Evolutionary conservation across 2,329 filamentous ascomycete species (phyloP).

Genomic region (Colletotrichum echinochloae): DNA sequence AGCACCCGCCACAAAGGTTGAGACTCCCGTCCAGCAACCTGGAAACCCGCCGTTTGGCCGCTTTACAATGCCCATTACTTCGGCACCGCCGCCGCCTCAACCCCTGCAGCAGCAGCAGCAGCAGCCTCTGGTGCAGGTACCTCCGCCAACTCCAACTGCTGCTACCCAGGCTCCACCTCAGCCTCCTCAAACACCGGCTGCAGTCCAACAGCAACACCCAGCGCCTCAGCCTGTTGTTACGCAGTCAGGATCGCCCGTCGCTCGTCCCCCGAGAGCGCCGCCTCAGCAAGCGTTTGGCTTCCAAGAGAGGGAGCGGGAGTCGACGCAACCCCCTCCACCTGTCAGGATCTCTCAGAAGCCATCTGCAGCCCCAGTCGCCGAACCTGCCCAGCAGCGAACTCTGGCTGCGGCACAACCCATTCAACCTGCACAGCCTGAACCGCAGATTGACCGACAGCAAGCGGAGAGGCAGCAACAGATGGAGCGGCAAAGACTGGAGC

Average conservation of each 20-base stretch:
- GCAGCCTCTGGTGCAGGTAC: conserved; percentile 39
- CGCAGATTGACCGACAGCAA: conserved; percentile 44
- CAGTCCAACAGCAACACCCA: conserved; percentile 51
- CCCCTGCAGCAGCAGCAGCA: conserved; percentile 41
- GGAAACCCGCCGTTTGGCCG: conserved; percentile 55
- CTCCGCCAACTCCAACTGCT: conserved; percentile 27
- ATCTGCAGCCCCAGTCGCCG: conserved; percentile 48
- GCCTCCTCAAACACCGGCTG: conserved; percentile 45
- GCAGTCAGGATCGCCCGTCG: conserved; percentile 61
- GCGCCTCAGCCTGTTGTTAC: conserved; percentile 51
- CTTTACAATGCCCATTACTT: conserved; percentile 61
- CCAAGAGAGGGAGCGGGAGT: conserved; percentile 57
- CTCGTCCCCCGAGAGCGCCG: conserved; percentile 58
- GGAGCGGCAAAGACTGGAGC: conserved; percentile 9
- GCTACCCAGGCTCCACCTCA: conserved; percentile 37
- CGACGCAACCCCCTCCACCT: conserved; percentile 50
- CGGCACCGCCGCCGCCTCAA: conserved; percentile 51
- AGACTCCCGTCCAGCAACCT: conserved; percentile 50
- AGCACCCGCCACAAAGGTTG: conserved; percentile 58
- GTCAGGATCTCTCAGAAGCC: conserved; percentile 57
- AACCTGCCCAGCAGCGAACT: conserved; percentile 51
- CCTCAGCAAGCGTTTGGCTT: conserved; percentile 56
- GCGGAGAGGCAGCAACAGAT: conserved; percentile 43
- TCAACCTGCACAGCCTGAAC: conserved; percentile 49
- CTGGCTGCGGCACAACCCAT: conserved; percentile 51